Evolutionary conservation across 2,329 filamentous ascomycete species (phyloP), one percentile per base, ranked within the genome.

Genomic region (Claviceps pazoutovae): DNA sequence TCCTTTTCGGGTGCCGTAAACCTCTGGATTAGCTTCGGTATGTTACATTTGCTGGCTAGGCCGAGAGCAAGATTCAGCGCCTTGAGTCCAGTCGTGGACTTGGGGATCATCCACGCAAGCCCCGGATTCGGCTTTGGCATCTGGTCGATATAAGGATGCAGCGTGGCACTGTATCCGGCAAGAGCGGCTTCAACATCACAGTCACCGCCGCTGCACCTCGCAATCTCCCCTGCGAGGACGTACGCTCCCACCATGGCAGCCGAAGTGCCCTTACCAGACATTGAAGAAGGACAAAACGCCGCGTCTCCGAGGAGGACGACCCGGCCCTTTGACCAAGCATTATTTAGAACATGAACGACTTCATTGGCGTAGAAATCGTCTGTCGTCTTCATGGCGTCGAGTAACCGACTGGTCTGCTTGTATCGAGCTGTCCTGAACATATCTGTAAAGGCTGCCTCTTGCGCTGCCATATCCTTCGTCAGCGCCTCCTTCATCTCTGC

Each of bases 251-350:
- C 57, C n/a, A 78, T 55, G 1, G 70, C 70, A 2, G 66, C 56
- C 1, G 65, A 68, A 1, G 72, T 75, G n/a, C 74, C 73, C 64
- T 71, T 69, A 0, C 75, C 74, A 0, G 70, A 71, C 3, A 56
- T 39, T 67, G 55, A 4, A 64, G 67, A 7, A 64, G 68, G 1
- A 68, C 72, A 55, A 43, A 67, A 71, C 0, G 62, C 74, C 2
- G 76, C 72, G 54, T 80, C 75, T 0, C 74, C 76, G 1, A 78
- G 54, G 3, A 76, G 64, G 0, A 66, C 66, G n/a, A 75, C 68
- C 1, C 71, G 69, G 0, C 70, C 68, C 0, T 61, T 61, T 1
- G 63, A 71, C 58, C 62, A 62, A 16, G 51, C 53, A 2, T 66
- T 58, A 54, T 73, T 53, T 34, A 68, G 68, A 16, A 80, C 68